Evolutionary conservation across 345 rosid genomes (phyloP).

Genomic region (Murraya koenigii): DNA sequence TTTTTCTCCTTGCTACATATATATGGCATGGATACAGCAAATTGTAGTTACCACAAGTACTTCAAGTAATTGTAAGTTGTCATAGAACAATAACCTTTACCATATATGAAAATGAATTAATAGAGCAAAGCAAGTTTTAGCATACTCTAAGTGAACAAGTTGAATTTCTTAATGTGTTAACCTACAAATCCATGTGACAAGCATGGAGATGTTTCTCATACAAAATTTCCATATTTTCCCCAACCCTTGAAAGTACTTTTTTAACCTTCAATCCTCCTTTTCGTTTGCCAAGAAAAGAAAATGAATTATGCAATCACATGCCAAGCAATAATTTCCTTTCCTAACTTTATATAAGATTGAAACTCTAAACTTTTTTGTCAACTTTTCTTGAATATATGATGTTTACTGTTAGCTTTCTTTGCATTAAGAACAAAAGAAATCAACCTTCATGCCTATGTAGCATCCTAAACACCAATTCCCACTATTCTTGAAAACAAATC

Average conservation of each 20-base stretch:
- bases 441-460: background rate
- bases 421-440: background rate
- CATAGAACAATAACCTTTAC: background rate
- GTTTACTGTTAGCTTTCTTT: background rate
- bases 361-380: background rate
- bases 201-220: background rate
- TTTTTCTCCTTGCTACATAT: background rate
- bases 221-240: background rate
- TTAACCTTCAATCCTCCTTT: background rate
- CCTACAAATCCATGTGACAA: background rate
- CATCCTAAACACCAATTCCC: background rate
- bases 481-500: background rate
- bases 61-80: background rate
- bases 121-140: background rate
- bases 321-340: background rate
- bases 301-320: background rate
- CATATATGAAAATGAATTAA: background rate
- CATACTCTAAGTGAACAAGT: background rate
- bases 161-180: background rate
- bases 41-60: background rate
- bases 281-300: background rate
- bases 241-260: background rate
- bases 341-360: background rate
- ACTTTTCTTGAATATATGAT: background rate
- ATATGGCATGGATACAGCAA: background rate